A percentile compares a stretch with the other conserved stretches of the same genome.
These are phyloP conservation scores for Casaregolazyma lundiana DNA, from an alignment of 1,139 yeast species.

Conservation along the genomic window DNA sequence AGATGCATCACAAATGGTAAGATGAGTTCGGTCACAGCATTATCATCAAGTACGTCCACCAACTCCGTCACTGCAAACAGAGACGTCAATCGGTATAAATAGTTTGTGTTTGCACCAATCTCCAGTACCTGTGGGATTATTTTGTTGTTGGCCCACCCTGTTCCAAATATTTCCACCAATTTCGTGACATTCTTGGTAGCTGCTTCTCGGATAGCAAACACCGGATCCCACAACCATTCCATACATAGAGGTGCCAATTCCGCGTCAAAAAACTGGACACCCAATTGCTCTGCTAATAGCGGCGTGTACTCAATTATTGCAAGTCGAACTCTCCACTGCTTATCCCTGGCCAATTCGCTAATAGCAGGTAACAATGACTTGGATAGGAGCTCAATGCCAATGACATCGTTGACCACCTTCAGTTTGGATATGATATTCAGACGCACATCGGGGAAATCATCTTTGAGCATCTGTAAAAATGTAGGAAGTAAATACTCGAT, in stretches of 20 bases:
- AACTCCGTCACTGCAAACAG: conserved; percentile 80
- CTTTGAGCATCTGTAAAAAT: conserved; percentile 88
- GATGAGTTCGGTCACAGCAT: conserved; percentile 57
- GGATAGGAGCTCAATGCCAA: conserved; percentile 83
- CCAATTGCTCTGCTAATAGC: conserved; percentile 89
- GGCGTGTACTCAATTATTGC: conserved; percentile 98
- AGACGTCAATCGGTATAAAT: conserved; percentile 87
- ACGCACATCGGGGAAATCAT: conserved; percentile 95
- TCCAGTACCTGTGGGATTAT: conserved; percentile 71
- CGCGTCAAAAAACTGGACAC: conserved; percentile 87
- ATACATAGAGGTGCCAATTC: conserved; percentile 86
- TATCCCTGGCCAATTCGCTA: conserved; percentile 92
- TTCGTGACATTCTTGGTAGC: conserved; percentile 81
- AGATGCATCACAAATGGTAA: conserved; percentile 75
- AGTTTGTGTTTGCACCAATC: conserved; percentile 52
- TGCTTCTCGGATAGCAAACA: conserved; percentile 93
- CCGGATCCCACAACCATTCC: conserved; percentile 98
- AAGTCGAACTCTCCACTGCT: conserved; percentile 95
- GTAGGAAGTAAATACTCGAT: conserved; percentile 81
- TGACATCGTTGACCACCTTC: conserved; percentile 87
- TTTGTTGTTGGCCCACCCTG: conserved; percentile 87
- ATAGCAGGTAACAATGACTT: conserved; percentile 92
- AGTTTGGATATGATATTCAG: conserved; percentile 89
- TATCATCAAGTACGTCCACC: conserved; percentile 49
- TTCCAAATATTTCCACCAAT: conserved; percentile 82